Evolutionary conservation across 1,139 yeast genomes (phyloP).

Genomic region (Casaregolazyma suthepensis): DNA sequence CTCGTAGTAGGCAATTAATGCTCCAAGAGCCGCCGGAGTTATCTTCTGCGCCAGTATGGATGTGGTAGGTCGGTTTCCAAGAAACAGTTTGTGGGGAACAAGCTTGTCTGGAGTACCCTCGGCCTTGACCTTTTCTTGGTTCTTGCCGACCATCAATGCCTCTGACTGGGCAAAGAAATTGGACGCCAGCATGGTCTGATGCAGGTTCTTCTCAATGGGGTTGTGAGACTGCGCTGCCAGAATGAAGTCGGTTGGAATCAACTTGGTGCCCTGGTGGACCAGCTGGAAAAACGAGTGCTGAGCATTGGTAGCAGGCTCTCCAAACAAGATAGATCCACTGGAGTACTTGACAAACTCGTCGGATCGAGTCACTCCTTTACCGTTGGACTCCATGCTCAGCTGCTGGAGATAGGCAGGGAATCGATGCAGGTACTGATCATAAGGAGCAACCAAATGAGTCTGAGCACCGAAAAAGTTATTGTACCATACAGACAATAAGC

Average conservation of each 20-base stretch:
- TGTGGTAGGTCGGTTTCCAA: slow-evolving; percentile 98
- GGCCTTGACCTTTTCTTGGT: slow-evolving; percentile 71
- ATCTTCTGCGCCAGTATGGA: slow-evolving; percentile 91
- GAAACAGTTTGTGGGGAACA: slow-evolving; percentile 91
- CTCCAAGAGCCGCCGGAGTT: slow-evolving; percentile 93
- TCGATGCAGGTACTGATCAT: slow-evolving; percentile 96
- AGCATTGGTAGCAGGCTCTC: slow-evolving; percentile 98
- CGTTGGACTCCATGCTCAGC: slow-evolving; percentile 97
- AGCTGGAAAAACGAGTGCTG: slow-evolving; percentile 99
- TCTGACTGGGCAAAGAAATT: slow-evolving; percentile 98
- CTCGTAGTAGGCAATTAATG: slow-evolving; percentile 95
- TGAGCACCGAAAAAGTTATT: slow-evolving; percentile 97
- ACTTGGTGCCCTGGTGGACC: slow-evolving; percentile 97
- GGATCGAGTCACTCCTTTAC: slow-evolving; percentile 93
- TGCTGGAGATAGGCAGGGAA: slow-evolving; percentile 99
- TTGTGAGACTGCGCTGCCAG: slow-evolving; percentile 97
- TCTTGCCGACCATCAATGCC: slow-evolving; percentile 95
- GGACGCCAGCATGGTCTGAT: slow-evolving; percentile 96
- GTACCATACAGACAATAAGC: slow-evolving; percentile 93
- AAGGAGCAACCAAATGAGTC: slow-evolving; percentile 96
- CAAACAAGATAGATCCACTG: slow-evolving; percentile 91
- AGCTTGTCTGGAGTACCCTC: slow-evolving; percentile 83
- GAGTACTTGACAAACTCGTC: slow-evolving; percentile 88
- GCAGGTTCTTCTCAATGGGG: slow-evolving; percentile 90
- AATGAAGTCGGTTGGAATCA: slow-evolving; percentile 94